A percentile compares a stretch with the other conserved stretches of the same genome.
Evolutionary conservation across 805 yeast species (phyloP).

Genomic region (Phaffomyces antillensis): DNA sequence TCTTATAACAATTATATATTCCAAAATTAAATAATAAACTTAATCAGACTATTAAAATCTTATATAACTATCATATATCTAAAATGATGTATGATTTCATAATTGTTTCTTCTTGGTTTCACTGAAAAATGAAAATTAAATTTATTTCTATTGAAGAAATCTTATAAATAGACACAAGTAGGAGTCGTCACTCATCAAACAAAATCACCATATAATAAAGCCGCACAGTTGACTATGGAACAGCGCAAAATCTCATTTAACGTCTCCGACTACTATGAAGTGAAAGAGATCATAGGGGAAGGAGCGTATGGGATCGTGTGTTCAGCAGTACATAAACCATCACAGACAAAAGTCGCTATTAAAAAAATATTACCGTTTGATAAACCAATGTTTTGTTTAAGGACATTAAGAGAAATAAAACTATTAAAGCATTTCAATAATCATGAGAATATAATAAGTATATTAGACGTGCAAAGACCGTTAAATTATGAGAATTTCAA

Average conservation of each 20-base stretch:
- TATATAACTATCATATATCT: too few species aligned
- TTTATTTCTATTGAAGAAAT: too few species aligned
- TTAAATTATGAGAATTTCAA: slow-evolving; percentile 47
- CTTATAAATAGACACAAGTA: too few species aligned
- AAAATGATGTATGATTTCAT: too few species aligned
- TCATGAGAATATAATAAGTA: slow-evolving; percentile 67
- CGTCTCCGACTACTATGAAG: slow-evolving; percentile 54
- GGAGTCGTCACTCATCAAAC: too few species aligned
- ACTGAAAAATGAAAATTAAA: too few species aligned
- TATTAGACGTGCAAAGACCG: slow-evolving; percentile 64
- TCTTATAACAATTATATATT: too few species aligned
- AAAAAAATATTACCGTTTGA: slow-evolving; percentile 71
- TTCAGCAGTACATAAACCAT: slow-evolving; percentile 55
- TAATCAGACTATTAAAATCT: too few species aligned
- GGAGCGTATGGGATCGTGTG: slow-evolving; percentile 83
- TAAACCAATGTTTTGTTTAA: slow-evolving; percentile 54
- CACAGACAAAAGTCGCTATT: slow-evolving; percentile 62
- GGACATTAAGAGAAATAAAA: slow-evolving; percentile 67
- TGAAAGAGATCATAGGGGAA: slow-evolving; percentile 59
- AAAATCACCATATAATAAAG: too few species aligned
- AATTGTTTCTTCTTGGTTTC: too few species aligned
- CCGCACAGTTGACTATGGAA: neutral
- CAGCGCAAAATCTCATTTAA: slow-evolving; percentile 46
- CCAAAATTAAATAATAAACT: too few species aligned
- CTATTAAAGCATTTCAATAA: slow-evolving; percentile 53